phyloP scores from a whole-genome alignment of 164 flowering plant genomes.

The Buxus sempervirens region DNA sequence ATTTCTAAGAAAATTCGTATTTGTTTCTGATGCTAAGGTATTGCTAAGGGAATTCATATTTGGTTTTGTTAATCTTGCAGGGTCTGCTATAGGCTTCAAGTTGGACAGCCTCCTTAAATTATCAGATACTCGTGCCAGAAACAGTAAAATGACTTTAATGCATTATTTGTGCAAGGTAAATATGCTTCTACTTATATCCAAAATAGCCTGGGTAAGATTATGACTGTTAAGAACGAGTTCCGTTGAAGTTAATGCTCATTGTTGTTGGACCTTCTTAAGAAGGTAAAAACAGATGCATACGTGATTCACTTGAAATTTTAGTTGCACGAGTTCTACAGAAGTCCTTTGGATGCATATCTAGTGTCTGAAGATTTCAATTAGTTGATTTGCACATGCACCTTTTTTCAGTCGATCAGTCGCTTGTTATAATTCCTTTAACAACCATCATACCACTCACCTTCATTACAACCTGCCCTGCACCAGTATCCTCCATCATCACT shows the following conservation, averaged over 20 bases:
- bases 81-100: slow-evolving; percentile 97
- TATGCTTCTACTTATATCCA: neutral
- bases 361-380: too few relatives aligned
- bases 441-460: too few relatives aligned
- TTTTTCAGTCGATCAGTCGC: too few relatives aligned
- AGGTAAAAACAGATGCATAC: too few relatives aligned
- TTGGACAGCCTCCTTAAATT: slow-evolving; percentile 96
- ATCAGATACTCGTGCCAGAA: slow-evolving; percentile 97
- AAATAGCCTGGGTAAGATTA: neutral
- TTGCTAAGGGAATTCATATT: neutral
- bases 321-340: too few relatives aligned
- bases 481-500: too few relatives aligned
- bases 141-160: slow-evolving; percentile 97
- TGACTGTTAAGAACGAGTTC: neutral
- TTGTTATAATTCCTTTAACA: too few relatives aligned
- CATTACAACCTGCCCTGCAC: too few relatives aligned
- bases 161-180: slow-evolving; percentile 96
- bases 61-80: slow-evolving; percentile 33
- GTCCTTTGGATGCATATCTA: too few relatives aligned
- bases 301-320: too few relatives aligned
- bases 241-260: neutral
- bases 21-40: neutral
- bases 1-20: neutral
- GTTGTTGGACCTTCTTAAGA: too few relatives aligned
- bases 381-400: too few relatives aligned